These are phyloP conservation scores for Cadophora gregata DNA, from an alignment of 2,329 filamentous ascomycete species.

Conservation along the genomic window DNA sequence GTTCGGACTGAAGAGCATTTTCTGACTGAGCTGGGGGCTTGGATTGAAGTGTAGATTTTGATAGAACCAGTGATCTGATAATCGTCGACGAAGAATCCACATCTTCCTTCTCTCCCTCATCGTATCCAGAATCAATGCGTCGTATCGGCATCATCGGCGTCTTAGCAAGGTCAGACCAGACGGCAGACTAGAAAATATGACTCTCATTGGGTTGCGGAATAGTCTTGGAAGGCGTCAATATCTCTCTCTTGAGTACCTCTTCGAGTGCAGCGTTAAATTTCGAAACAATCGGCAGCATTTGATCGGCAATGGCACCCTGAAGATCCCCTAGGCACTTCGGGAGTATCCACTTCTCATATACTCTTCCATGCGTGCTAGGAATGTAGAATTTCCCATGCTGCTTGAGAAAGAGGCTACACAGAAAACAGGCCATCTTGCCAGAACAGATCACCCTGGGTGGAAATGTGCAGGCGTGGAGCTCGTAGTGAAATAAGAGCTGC, in stretches of 20 bases:
- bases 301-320: background rate
- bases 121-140: constrained; percentile 7
- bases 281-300: background rate
- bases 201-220: background rate
- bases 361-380: constrained; percentile 23
- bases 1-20: too few species aligned
- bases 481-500: constrained; percentile 26
- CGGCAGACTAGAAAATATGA: background rate
- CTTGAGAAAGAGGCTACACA: constrained; percentile 25
- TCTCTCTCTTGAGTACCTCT: background rate
- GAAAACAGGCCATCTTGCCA: constrained; percentile 26
- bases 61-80: background rate
- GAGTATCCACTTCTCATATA: constrained; percentile 24
- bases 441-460: constrained; percentile 26
- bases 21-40: background rate
- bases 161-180: background rate
- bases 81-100: background rate
- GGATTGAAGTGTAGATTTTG: background rate
- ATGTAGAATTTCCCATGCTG: constrained; percentile 19
- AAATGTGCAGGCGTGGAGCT: constrained; percentile 10
- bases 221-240: background rate
- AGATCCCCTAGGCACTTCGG: background rate
- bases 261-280: background rate
- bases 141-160: background rate
- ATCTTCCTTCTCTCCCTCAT: background rate